A percentile compares a stretch with the other conserved stretches of the same genome.
phyloP scores from a whole-genome alignment of 345 rosid species.

The Jatropha curcas region DNA sequence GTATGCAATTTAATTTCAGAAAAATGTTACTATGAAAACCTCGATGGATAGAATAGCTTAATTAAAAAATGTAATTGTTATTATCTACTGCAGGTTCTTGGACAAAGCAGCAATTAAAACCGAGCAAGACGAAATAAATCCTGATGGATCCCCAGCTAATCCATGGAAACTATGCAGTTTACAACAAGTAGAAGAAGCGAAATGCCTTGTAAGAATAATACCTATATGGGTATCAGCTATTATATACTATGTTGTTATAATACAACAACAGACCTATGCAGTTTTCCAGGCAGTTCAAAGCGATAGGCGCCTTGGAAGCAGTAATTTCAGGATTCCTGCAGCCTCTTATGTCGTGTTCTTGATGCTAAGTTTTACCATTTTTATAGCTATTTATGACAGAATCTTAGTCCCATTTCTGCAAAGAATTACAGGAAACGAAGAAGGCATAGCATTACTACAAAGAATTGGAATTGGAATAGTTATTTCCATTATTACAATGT shows the following conservation, averaged over 20 bases:
- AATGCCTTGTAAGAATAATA: constrained; percentile 48
- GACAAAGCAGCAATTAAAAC: constrained; percentile 51
- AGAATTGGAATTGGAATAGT: constrained; percentile 45
- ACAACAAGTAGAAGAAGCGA: constrained; percentile 59
- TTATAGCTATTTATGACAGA: constrained; percentile 46
- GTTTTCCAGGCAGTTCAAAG: constrained; percentile 52
- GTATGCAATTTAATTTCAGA: constrained; percentile 18
- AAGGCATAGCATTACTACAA: constrained; percentile 48
- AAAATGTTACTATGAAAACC: background rate
- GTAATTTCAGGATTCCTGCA: constrained; percentile 42
- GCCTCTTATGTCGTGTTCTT: constrained; percentile 45
- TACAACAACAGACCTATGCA: constrained; percentile 47
- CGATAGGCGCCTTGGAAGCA: constrained; percentile 39
- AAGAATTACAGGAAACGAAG: constrained; percentile 46
- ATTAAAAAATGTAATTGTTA: too few relatives aligned
- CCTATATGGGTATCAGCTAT: constrained; percentile 45
- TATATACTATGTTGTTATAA: constrained; percentile 30
- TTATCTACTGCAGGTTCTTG: constrained; percentile 26
- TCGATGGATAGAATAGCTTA: too few relatives aligned
- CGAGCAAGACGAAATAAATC: constrained; percentile 31
- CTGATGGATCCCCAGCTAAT: constrained; percentile 48
- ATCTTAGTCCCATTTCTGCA: constrained; percentile 36
- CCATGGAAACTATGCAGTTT: constrained; percentile 55
- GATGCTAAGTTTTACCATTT: constrained; percentile 42
- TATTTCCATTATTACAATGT: constrained; percentile 31